These are phyloP conservation scores for Waltergamsia citrina DNA, from an alignment of 2,329 filamentous ascomycete species.

Conservation along the genomic window DNA sequence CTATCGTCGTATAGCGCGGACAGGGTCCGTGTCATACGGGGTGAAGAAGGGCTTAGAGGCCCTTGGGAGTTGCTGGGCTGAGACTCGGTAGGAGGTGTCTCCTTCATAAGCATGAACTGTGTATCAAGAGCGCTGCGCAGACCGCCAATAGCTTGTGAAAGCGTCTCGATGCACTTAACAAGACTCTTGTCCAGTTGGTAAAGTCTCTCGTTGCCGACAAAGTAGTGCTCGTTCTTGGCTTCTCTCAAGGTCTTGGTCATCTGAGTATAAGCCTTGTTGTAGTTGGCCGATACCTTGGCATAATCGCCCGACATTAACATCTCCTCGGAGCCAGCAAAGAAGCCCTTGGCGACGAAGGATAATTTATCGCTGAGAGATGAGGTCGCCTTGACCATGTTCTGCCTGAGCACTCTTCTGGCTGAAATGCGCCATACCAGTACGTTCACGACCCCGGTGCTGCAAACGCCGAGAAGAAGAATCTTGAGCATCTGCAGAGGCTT, in stretches of 20 bases:
- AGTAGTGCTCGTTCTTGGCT: constrained; percentile 81
- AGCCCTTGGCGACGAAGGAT: constrained; percentile 70
- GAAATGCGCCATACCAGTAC: constrained; percentile 70
- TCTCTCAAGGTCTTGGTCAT: constrained; percentile 74
- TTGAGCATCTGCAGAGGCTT: constrained; percentile 78
- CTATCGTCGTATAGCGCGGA: constrained; percentile 26
- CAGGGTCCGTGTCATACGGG: constrained; percentile 14
- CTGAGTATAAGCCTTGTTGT: constrained; percentile 56
- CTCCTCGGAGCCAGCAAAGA: constrained; percentile 72
- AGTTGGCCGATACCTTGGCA: constrained; percentile 48
- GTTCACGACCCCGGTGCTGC: constrained; percentile 63
- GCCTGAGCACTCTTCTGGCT: constrained; percentile 62
- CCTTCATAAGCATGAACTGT: constrained; percentile 75
- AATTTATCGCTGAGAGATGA: constrained; percentile 73
- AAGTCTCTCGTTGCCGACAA: constrained; percentile 68
- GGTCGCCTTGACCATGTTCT: constrained; percentile 63
- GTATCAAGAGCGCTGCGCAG: constrained; percentile 81
- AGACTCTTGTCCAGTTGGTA: constrained; percentile 72
- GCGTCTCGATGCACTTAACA: constrained; percentile 72
- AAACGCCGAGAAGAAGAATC: constrained; percentile 72
- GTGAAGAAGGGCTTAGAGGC: constrained; percentile 7
- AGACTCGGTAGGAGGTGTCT: constrained; percentile 27
- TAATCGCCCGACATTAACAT: constrained; percentile 63
- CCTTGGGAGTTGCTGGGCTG: constrained; percentile 7
- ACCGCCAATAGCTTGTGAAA: constrained; percentile 84